phyloP scores from a whole-genome alignment of 495 filamentous ascomycete species.

The Lindgomyces ingoldianus region DNA sequence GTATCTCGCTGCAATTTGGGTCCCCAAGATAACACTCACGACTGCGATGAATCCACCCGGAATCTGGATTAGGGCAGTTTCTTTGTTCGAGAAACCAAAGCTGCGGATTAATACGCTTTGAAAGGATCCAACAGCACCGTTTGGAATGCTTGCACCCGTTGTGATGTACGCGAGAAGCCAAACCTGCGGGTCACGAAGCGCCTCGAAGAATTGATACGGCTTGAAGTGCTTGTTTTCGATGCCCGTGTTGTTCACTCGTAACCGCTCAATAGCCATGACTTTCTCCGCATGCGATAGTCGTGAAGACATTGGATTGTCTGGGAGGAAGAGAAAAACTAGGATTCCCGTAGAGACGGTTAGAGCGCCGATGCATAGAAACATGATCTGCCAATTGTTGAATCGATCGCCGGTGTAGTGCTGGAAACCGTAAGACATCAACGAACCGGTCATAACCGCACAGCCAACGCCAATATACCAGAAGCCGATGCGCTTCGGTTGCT shows the following conservation, averaged over 20 bases:
- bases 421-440: conserved; percentile 59
- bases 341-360: conserved; percentile 49
- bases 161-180: conserved; percentile 66
- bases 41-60: conserved; percentile 40
- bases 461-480: conserved; percentile 56
- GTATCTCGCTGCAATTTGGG: conserved; percentile 18
- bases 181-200: conserved; percentile 60
- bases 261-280: conserved; percentile 32
- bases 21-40: conserved; percentile 9
- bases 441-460: conserved; percentile 30
- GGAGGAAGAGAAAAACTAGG: conserved; percentile 43
- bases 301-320: conserved; percentile 56
- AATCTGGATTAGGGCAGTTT: conserved; percentile 56
- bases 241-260: conserved; percentile 36
- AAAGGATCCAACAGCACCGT: conserved; percentile 61
- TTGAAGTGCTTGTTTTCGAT: conserved; percentile 40
- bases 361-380: conserved; percentile 47
- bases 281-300: conserved; percentile 29
- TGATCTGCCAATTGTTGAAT: conserved; percentile 36
- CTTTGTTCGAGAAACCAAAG: conserved; percentile 58
- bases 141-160: conserved; percentile 56
- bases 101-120: conserved; percentile 63
- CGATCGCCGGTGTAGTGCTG: conserved; percentile 36
- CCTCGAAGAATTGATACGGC: conserved; percentile 57
- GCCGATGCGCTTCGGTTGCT: conserved; percentile 61